Conservation (phyloP, 2,329 filamentous ascomycete species). For the Aspergillus oerlinghausenensis region DNA sequence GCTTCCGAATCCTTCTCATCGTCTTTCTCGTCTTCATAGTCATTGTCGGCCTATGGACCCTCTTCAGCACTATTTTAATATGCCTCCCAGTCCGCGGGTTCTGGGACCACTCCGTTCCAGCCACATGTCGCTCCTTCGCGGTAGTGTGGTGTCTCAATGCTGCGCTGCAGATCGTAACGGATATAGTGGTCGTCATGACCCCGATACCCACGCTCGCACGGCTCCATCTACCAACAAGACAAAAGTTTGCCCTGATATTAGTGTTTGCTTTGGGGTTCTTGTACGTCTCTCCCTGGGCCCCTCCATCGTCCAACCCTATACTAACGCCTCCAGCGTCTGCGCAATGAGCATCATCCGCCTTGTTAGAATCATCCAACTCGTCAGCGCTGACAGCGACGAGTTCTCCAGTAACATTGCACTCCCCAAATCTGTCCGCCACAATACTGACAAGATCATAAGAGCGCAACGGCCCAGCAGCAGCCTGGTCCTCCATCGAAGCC, state of each 20-base stretch:
- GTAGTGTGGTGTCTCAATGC: slow-evolving; percentile 28
- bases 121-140: slow-evolving; percentile 17
- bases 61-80: slow-evolving; percentile 22
- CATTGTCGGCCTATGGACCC: slow-evolving; percentile 24
- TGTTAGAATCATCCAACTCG: slow-evolving; percentile 12
- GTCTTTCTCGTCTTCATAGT: slow-evolving; percentile 16
- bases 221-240: slow-evolving; percentile 18
- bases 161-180: slow-evolving; percentile 23
- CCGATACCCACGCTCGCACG: slow-evolving; percentile 23
- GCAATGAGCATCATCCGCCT: slow-evolving; percentile 25
- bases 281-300: slow-evolving; percentile 12
- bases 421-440: background rate
- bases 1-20: slow-evolving; percentile 14
- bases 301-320: background rate
- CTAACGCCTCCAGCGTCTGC: slow-evolving; percentile 19
- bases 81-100: slow-evolving; percentile 23
- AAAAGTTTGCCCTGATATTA: slow-evolving; percentile 21
- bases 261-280: slow-evolving; percentile 27
- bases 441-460: slow-evolving; percentile 6
- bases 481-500: slow-evolving; percentile 29
- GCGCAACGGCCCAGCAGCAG: slow-evolving; percentile 20
- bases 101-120: slow-evolving; percentile 11
- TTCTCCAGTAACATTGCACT: slow-evolving; percentile 15
- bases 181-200: slow-evolving; percentile 22
- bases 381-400: slow-evolving; percentile 8